phyloP scores from a whole-genome alignment of 2,329 filamentous ascomycete species.

The Trichocomaceae sp. region DNA sequence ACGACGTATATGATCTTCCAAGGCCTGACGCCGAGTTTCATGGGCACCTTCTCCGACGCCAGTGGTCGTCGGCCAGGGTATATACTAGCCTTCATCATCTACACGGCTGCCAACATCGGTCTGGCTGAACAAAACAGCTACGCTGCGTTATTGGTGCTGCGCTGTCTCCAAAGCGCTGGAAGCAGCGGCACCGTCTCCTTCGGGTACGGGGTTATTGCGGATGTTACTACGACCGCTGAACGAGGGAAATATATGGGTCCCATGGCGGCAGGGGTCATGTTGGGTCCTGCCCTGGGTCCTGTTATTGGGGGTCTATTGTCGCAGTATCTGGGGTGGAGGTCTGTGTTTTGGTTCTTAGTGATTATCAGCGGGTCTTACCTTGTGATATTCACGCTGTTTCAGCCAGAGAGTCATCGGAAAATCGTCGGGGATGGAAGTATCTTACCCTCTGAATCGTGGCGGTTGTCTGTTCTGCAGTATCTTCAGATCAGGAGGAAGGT shows the following conservation, averaged over 20 bases:
- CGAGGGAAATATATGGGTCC: constrained; percentile 67
- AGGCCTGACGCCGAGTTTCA: constrained; percentile 54
- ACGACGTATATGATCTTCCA: constrained; percentile 46
- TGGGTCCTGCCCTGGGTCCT: constrained; percentile 48
- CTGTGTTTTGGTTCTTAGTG: constrained; percentile 63
- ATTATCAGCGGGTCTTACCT: constrained; percentile 47
- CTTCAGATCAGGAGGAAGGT: not conserved
- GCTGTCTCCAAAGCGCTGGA: constrained; percentile 58
- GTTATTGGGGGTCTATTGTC: constrained; percentile 59
- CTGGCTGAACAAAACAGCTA: constrained; percentile 55
- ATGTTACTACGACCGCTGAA: constrained; percentile 62
- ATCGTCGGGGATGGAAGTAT: constrained; percentile 32
- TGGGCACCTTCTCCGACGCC: constrained; percentile 57
- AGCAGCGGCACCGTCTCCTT: constrained; percentile 66
- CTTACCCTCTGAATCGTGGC: constrained; percentile 17
- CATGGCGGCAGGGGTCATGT: constrained; percentile 52
- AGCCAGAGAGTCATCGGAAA: constrained; percentile 46
- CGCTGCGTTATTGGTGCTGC: constrained; percentile 52
- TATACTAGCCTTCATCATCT: constrained; percentile 43
- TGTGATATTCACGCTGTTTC: constrained; percentile 48
- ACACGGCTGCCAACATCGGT: constrained; percentile 53
- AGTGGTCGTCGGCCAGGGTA: constrained; percentile 58
- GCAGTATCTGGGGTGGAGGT: constrained; percentile 60
- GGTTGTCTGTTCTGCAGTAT: constrained; percentile 21
- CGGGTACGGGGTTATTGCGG: constrained; percentile 63